Evolutionary conservation across 805 yeast species (phyloP).

Genomic region (Candida odintsovae): DNA sequence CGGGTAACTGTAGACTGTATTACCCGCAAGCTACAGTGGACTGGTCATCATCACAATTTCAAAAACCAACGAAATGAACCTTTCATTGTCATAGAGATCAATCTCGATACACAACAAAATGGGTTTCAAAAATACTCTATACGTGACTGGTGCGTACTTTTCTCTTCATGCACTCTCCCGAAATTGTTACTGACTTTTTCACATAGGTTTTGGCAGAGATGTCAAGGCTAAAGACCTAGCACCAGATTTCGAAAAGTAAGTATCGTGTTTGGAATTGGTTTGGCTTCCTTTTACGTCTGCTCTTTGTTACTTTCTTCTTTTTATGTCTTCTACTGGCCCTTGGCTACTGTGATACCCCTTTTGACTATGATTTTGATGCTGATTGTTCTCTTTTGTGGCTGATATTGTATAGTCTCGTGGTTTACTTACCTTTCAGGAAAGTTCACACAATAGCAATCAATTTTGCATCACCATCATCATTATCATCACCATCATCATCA

Average conservation of each 20-base stretch:
- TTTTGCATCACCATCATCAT: neutral
- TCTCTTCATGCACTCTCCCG: neutral
- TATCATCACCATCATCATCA: neutral
- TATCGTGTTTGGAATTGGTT: slow-evolving; percentile 16
- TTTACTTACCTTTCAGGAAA: neutral
- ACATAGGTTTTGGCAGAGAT: slow-evolving; percentile 41
- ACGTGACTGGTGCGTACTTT: slow-evolving; percentile 39
- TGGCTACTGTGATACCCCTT: neutral
- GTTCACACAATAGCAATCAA: neutral
- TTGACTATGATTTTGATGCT: neutral
- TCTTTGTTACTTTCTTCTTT: slow-evolving; percentile 1
- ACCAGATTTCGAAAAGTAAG: slow-evolving; percentile 55
- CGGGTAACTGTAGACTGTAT: neutral
- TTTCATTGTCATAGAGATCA: too few species aligned
- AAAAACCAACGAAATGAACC: neutral
- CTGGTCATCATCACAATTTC: too few species aligned
- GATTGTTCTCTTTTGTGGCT: neutral
- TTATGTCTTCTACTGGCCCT: neutral
- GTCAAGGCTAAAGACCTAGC: slow-evolving; percentile 54
- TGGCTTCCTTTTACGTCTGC: slow-evolving; percentile 3
- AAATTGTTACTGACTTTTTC: neutral
- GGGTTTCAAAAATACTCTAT: slow-evolving; percentile 36
- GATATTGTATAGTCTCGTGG: neutral
- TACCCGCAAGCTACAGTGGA: neutral
- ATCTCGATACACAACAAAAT: slow-evolving; percentile 3